Percentiles rank a stretch among this genome's conserved stretches.
phyloP scores from a whole-genome alignment of 257 asterid species.

The Avicennia marina region DNA sequence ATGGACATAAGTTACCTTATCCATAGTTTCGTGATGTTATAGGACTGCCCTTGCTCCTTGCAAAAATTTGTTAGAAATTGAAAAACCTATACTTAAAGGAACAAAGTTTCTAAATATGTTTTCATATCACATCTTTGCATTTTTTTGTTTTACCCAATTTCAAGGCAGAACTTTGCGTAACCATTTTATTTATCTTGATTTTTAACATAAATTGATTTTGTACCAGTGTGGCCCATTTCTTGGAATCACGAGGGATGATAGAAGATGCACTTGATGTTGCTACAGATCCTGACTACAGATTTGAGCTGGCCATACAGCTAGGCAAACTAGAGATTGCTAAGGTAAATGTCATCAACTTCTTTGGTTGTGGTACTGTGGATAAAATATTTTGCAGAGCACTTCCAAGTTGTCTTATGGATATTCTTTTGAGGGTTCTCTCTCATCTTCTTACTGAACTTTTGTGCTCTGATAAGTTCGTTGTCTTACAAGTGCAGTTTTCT shows the following conservation, averaged over 20 bases:
- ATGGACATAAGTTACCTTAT: no score
- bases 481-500: conserved; percentile 14
- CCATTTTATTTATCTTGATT: conserved; percentile 14
- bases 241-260: conserved; percentile 81
- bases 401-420: background rate
- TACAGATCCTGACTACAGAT: conserved; percentile 88
- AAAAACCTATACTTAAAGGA: conserved; percentile 2
- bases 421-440: conserved; percentile 6
- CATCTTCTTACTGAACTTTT: conserved; percentile 4
- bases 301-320: conserved; percentile 89
- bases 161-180: background rate
- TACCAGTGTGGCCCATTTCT: conserved; percentile 5
- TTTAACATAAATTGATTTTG: conserved; percentile 12
- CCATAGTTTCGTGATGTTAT: no score
- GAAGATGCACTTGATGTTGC: conserved; percentile 93
- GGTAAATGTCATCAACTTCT: conserved; percentile 30
- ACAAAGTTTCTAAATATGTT: background rate
- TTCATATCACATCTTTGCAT: background rate
- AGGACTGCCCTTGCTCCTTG: background rate
- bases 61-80: background rate
- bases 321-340: conserved; percentile 82
- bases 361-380: background rate
- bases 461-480: conserved; percentile 6
- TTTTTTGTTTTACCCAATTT: conserved; percentile 11
- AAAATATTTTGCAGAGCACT: background rate